A percentile compares a stretch with the other conserved stretches of the same genome.
phyloP scores from a whole-genome alignment of 345 rosid species.

The Eucalyptus guilfoylei region DNA sequence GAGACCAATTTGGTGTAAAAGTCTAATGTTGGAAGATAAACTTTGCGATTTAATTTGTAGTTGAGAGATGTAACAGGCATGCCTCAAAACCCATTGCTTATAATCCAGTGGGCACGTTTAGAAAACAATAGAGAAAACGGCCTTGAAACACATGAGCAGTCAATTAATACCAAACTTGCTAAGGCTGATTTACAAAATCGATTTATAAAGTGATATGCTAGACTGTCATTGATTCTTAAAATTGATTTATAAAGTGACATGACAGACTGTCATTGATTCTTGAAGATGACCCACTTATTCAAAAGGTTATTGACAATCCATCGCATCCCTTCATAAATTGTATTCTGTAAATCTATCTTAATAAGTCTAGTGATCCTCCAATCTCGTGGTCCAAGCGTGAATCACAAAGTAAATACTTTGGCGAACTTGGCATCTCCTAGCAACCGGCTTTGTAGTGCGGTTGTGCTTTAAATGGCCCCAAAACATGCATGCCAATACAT shows the following conservation, averaged over 20 bases:
- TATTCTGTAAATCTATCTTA: not conserved
- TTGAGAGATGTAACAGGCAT: rapidly evolving
- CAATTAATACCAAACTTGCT: not conserved
- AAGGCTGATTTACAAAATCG: not conserved
- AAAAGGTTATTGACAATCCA: rapidly evolving
- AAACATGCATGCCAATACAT: not conserved
- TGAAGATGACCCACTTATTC: not conserved
- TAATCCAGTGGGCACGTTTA: not conserved
- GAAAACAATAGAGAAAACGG: not conserved
- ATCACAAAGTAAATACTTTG: not conserved
- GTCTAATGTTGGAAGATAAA: not conserved
- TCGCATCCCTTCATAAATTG: not conserved
- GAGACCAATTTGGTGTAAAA: not conserved
- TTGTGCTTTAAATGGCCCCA: not conserved
- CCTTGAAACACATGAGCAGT: not conserved
- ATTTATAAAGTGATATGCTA: not conserved
- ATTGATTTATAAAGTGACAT: not conserved
- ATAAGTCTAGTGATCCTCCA: not conserved
- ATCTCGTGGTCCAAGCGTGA: not conserved
- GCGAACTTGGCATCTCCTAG: not conserved
- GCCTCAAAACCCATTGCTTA: not conserved
- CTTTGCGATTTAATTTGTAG: not conserved
- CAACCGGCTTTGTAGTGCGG: not conserved
- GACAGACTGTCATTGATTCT: not conserved
- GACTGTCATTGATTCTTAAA: not conserved